A percentile compares a stretch with the other conserved stretches of the same genome.
phyloP scores from a whole-genome alignment of 495 filamentous ascomycete species.

The Aspergillus taichungensis region DNA sequence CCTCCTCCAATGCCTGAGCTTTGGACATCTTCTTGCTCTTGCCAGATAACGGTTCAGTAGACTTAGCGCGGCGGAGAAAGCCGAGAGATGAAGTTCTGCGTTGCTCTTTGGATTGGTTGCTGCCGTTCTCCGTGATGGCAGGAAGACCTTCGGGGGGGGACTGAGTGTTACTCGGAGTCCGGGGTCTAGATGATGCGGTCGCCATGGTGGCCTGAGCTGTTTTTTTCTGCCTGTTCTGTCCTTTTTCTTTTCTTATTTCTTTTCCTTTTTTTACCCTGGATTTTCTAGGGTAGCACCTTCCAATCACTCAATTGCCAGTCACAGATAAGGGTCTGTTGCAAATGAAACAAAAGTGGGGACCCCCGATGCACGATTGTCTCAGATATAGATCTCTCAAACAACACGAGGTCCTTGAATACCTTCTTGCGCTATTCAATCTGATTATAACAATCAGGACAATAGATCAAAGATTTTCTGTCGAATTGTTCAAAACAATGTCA shows the following conservation, averaged over 20 bases:
- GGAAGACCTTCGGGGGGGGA: constrained; percentile 11
- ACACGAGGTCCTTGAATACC: constrained; percentile 3
- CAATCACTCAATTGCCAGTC: constrained; percentile 11
- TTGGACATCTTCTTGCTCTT: constrained; percentile 61
- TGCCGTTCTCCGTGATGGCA: constrained; percentile 20
- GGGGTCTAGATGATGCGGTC: constrained; percentile 15
- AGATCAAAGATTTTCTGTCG: too few species aligned
- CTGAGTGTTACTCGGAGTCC: constrained; percentile 13
- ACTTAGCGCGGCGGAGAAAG: constrained; percentile 76
- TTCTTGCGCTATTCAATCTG: background rate
- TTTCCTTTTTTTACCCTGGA: too few species aligned
- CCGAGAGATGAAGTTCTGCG: constrained; percentile 41
- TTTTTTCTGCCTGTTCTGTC: background rate
- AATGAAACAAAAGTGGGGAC: constrained; percentile 13
- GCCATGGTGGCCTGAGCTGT: constrained; percentile 13
- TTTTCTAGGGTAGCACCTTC: constrained; percentile 4
- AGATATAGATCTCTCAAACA: constrained; percentile 14
- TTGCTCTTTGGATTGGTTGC: constrained; percentile 13
- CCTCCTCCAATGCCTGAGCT: constrained; percentile 51
- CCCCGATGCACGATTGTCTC: constrained; percentile 16
- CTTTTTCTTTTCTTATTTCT: too few species aligned
- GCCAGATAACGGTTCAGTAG: constrained; percentile 49
- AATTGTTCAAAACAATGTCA: too few species aligned
- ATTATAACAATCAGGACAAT: background rate
- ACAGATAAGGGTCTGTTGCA: constrained; percentile 11